Base-by-base conservation (phyloP, 2,329 filamentous ascomycete species). In the Fusarium pseudocircinatum region DNA sequence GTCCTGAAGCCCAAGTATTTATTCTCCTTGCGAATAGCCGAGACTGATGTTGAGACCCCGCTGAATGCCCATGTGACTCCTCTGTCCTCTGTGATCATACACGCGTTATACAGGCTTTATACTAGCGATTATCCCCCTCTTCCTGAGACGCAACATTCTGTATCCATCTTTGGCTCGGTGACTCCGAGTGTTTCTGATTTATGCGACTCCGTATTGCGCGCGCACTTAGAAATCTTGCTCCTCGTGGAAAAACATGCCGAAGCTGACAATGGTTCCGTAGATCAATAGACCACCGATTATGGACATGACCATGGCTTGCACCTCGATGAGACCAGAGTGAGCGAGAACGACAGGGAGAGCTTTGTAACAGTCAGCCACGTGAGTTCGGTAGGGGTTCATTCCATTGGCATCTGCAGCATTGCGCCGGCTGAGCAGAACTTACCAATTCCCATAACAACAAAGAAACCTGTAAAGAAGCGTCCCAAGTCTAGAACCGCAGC, bases 401-500 rank as follows among this genome's bases (percentile, higher is more conserved):
- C 36, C 47, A 37, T 36, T 24, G 32, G 37, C 10, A 32, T 36
- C 39, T 62, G 44, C 42, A 20, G 42, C 37, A 47, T 34, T 42
- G 15, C 24, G 32, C 43, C 37, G 24, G 30, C 10, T 30, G 30
- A 20, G 9, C 14, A 20, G 37, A 34, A 91, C 94, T 68, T 86
- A 98, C 95, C 95, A 84, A 98, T 93, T 60, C 96, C 96, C 96
- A 98, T 98, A 40, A 98, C 90, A 14, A 98, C 96, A 81, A 99
- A 87, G 82, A 98, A 98, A 0, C 96, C 96, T 0, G 96, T 99
- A 78, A 94, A 88, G 86, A 98, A 99, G 72, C 95, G 89, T 40
- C 96, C 96, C 78, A 99, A 92, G 81, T 99, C 96, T 58, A 98
- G 88, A n/a, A 97, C 86, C 4, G 93, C 94, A 75, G 90, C 95